These are phyloP conservation scores for Parmelia sp. DNA, from an alignment of 495 filamentous ascomycete genomes.

Conservation along the genomic window DNA sequence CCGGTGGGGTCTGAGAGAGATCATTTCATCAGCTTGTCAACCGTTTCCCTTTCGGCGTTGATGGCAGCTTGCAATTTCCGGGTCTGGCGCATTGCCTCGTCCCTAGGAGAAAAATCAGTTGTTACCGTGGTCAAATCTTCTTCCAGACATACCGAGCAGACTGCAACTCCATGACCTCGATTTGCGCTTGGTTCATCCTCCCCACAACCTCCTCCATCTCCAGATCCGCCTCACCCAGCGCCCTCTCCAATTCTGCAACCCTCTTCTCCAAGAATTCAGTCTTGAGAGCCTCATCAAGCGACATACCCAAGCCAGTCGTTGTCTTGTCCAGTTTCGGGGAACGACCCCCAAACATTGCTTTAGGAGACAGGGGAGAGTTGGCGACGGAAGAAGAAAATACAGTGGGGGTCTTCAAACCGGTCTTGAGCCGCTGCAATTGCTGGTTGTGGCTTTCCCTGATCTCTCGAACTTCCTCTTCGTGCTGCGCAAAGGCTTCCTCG, in stretches of 20 bases:
- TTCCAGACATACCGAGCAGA: constrained; percentile 61
- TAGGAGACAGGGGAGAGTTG: constrained; percentile 56
- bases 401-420: constrained; percentile 39
- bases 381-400: constrained; percentile 38
- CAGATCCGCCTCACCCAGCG: constrained; percentile 71
- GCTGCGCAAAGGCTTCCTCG: constrained; percentile 71
- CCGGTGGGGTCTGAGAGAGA: neutral
- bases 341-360: constrained; percentile 46
- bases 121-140: constrained; percentile 1
- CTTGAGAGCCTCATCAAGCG: constrained; percentile 57
- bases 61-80: constrained; percentile 64
- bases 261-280: constrained; percentile 66
- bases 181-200: constrained; percentile 88
- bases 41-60: constrained; percentile 50
- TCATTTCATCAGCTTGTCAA: constrained; percentile 38
- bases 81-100: constrained; percentile 80
- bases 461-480: constrained; percentile 76
- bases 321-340: constrained; percentile 56
- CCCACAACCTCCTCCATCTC: constrained; percentile 95
- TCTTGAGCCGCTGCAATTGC: constrained; percentile 72
- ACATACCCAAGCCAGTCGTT: constrained; percentile 48
- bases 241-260: constrained; percentile 74
- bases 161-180: constrained; percentile 87
- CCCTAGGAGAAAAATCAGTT: constrained; percentile 46
- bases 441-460: constrained; percentile 71